These are phyloP conservation scores for Botrytis byssoidea DNA, from an alignment of 2,329 filamentous ascomycete species.

Conservation along the genomic window DNA sequence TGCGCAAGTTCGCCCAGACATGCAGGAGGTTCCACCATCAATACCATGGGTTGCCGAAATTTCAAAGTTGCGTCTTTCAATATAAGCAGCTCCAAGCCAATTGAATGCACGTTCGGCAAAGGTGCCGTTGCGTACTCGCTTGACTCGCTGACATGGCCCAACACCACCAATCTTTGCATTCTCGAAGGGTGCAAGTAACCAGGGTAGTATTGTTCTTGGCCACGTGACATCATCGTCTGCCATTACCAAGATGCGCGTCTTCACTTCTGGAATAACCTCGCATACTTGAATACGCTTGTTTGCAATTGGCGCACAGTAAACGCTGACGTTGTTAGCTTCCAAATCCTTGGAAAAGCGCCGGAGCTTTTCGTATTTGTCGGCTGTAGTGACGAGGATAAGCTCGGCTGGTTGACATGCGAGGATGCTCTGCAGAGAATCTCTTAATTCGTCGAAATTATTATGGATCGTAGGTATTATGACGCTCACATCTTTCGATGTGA, in stretches of 20 bases:
- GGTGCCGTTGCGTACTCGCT: constrained; percentile 61
- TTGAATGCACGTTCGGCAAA: constrained; percentile 70
- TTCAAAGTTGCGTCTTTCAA: constrained; percentile 93
- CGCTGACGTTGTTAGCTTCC: constrained; percentile 60
- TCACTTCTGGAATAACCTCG: constrained; percentile 81
- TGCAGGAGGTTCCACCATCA: constrained; percentile 93
- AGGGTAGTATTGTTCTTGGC: constrained; percentile 80
- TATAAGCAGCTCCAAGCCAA: constrained; percentile 87
- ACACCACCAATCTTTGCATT: constrained; percentile 81
- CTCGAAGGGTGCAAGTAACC: constrained; percentile 92
- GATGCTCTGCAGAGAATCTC: constrained; percentile 76
- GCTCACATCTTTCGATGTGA: constrained; percentile 74
- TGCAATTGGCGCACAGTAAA: constrained; percentile 77
- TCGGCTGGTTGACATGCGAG: constrained; percentile 67
- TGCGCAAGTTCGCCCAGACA: constrained; percentile 90
- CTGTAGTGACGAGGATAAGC: constrained; percentile 83
- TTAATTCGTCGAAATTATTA: constrained; percentile 78
- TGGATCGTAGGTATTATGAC: constrained; percentile 93
- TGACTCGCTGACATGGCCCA: constrained; percentile 83
- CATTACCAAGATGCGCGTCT: constrained; percentile 82
- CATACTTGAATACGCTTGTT: constrained; percentile 96
- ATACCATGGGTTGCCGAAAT: constrained; percentile 94
- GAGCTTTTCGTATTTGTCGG: constrained; percentile 70
- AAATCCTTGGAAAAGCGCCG: constrained; percentile 64
- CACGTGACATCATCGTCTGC: constrained; percentile 96